phyloP scores from a whole-genome alignment of 208 protist genomes.

The Tritrichomonas foetus region DNA sequence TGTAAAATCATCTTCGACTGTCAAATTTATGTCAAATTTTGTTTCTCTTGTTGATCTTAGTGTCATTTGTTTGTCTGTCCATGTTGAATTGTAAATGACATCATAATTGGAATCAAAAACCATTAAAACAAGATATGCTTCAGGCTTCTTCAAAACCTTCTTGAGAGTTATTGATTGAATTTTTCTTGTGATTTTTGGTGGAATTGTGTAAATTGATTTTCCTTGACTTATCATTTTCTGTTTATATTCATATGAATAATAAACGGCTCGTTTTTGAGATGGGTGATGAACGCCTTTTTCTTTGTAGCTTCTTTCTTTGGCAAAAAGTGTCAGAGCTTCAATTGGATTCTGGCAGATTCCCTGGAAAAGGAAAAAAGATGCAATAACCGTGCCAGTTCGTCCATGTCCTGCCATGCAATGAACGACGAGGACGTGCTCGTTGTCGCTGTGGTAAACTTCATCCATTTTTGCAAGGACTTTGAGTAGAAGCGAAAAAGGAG shows the following conservation, averaged over 20 bases:
- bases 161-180: neutral
- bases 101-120: neutral
- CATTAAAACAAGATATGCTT: neutral
- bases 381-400: constrained; percentile 80
- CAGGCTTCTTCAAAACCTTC: too few species aligned
- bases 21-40: neutral
- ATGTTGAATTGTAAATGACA: neutral
- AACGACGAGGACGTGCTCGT: constrained; percentile 69
- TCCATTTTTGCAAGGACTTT: neutral
- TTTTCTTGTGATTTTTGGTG: too few species aligned
- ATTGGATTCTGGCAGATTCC: neutral
- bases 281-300: constrained; percentile 77
- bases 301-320: constrained; percentile 67
- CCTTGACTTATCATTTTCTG: too few species aligned
- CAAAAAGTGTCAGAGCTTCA: constrained; percentile 70
- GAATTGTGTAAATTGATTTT: too few species aligned
- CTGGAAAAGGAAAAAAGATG: constrained; percentile 67
- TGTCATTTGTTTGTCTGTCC: neutral
- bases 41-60: too few species aligned
- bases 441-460: constrained; percentile 25
- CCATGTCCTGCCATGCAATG: constrained; percentile 93
- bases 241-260: neutral
- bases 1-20: neutral
- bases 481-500: neutral
- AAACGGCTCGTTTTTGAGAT: constrained; percentile 61